phyloP scores from a whole-genome alignment of 306 rosid species.

The Lotus japonicus region DNA sequence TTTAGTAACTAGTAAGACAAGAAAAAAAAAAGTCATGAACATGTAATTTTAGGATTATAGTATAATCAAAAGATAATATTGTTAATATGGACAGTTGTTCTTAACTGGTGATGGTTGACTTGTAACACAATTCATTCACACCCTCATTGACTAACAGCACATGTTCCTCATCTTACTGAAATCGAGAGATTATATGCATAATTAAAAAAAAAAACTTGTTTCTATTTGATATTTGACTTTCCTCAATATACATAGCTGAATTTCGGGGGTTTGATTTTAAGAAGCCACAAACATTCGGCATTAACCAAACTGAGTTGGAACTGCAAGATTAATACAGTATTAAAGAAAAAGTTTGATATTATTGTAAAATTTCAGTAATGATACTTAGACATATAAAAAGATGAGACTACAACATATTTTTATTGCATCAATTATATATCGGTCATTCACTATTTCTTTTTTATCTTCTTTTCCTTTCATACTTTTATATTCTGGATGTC shows the following conservation, averaged over 20 bases:
- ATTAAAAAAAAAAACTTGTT: not conserved
- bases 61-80: conserved; percentile 17
- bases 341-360: too few species aligned
- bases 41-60: not conserved
- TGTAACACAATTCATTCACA: not conserved
- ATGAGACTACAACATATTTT: too few species aligned
- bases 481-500: too few species aligned
- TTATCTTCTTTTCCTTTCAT: too few species aligned
- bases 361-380: too few species aligned
- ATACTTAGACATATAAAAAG: too few species aligned
- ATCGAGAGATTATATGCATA: not conserved
- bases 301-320: too few species aligned
- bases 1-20: conserved; percentile 14
- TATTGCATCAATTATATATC: too few species aligned
- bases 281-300: too few species aligned
- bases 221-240: not conserved
- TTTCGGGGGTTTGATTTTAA: too few species aligned
- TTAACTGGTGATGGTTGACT: conserved; percentile 26
- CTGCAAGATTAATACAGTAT: too few species aligned
- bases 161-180: conserved; percentile 11
- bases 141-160: conserved; percentile 9
- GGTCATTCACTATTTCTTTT: too few species aligned
- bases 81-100: conserved; percentile 5
- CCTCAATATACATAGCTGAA: not conserved
- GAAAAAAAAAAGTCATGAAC: conserved; percentile 3